A percentile compares a stretch with the other conserved stretches of the same genome.
These are phyloP conservation scores for Clitoria ternatea DNA, from an alignment of 306 rosid species.

Conservation along the genomic window DNA sequence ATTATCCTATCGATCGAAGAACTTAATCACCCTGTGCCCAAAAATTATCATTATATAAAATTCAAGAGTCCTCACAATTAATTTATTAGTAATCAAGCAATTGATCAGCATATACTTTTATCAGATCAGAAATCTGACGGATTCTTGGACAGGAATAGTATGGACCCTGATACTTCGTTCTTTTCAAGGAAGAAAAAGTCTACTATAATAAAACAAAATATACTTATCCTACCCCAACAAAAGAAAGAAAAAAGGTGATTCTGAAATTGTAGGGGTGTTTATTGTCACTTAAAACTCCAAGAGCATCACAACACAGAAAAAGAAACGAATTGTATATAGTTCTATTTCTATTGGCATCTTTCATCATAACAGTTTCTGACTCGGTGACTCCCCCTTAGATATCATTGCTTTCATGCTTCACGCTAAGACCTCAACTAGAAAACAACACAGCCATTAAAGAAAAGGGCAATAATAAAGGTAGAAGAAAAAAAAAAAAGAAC, in stretches of 20 bases:
- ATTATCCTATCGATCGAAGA: too few species aligned
- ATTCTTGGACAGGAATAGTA: constrained; percentile 50
- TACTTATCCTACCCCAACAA: neutral
- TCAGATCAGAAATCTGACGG: constrained; percentile 39
- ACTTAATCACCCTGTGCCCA: too few species aligned
- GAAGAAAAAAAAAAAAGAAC: neutral
- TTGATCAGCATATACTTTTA: constrained; percentile 19
- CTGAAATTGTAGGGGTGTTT: constrained; percentile 10
- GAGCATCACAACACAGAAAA: neutral
- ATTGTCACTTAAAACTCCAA: neutral
- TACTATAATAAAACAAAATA: constrained; percentile 11
- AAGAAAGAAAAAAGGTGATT: neutral
- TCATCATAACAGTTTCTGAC: constrained; percentile 34
- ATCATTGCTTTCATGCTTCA: constrained; percentile 55
- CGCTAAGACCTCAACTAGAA: constrained; percentile 30
- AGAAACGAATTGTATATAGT: neutral
- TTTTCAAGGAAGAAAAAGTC: constrained; percentile 40
- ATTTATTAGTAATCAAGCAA: constrained; percentile 12
- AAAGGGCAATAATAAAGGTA: constrained; percentile 2
- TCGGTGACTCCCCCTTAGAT: constrained; percentile 30
- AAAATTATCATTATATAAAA: too few species aligned
- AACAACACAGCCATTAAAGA: constrained; percentile 17
- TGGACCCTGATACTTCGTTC: constrained; percentile 35
- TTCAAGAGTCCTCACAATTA: neutral
- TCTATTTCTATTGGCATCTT: constrained; percentile 24